Evolutionary conservation across 1,284 basidiomycete species (phyloP).

Genomic region (Melampsora americana): DNA sequence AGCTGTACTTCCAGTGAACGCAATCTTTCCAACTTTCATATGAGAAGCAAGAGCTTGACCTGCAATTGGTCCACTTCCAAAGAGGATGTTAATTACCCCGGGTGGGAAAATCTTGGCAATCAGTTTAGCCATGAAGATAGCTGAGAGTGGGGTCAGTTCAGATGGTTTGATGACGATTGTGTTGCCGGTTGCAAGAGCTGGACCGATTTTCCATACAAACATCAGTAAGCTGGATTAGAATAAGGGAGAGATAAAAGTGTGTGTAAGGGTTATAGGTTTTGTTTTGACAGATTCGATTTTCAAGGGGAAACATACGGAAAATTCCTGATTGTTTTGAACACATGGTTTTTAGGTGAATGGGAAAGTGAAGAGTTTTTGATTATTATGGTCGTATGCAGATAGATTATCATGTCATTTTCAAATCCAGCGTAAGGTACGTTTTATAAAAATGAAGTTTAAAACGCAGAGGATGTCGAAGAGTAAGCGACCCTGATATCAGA

Average conservation of each 20-base stretch:
- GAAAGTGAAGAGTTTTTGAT: too few relatives aligned
- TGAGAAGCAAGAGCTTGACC: constrained; percentile 78
- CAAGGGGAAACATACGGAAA: constrained; percentile 43
- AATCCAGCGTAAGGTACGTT: too few relatives aligned
- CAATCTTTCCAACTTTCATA: constrained; percentile 60
- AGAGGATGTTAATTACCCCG: constrained; percentile 78
- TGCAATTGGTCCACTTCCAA: constrained; percentile 72
- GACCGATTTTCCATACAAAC: constrained; percentile 74
- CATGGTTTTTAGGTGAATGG: too few relatives aligned
- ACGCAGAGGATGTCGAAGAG: too few relatives aligned
- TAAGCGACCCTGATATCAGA: too few relatives aligned
- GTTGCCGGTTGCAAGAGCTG: constrained; percentile 80
- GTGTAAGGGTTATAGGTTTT: constrained; percentile 1
- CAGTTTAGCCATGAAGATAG: constrained; percentile 54
- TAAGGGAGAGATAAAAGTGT: constrained; percentile 49
- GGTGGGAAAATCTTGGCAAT: constrained; percentile 77
- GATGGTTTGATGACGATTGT: constrained; percentile 80
- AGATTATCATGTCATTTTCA: too few relatives aligned
- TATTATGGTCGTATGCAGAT: too few relatives aligned
- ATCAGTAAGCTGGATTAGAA: constrained; percentile 61
- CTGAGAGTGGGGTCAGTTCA: constrained; percentile 82
- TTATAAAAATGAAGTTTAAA: too few relatives aligned
- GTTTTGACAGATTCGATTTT: constrained; percentile 7
- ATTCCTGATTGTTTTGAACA: too few relatives aligned
- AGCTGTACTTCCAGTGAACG: constrained; percentile 66